Percentiles rank a stretch among this genome's conserved stretches.
Evolutionary conservation across 129 eudicot species (phyloP).

Genomic region (Centaurea solstitialis): DNA sequence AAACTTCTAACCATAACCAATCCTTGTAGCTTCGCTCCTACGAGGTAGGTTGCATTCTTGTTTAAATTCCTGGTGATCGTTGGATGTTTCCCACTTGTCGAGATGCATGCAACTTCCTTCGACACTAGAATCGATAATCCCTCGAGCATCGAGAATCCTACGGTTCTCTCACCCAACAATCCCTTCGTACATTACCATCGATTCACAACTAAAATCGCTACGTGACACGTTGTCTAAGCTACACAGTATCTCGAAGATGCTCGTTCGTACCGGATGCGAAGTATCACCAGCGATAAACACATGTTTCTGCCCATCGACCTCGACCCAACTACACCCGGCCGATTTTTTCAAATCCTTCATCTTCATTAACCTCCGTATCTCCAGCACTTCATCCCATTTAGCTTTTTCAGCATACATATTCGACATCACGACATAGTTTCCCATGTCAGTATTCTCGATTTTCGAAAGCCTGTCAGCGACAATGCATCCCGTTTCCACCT

Average conservation of each 20-base stretch:
- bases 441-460: conserved; percentile 52
- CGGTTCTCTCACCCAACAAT: not conserved
- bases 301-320: conserved; percentile 58
- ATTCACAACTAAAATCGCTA: conserved; percentile 32
- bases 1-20: too few relatives aligned
- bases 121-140: not conserved
- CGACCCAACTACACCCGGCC: conserved; percentile 93
- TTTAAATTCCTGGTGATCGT: not conserved
- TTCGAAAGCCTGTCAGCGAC: conserved; percentile 59
- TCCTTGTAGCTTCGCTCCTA: too few relatives aligned
- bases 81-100: not conserved
- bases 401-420: conserved; percentile 81
- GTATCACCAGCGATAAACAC: conserved; percentile 71
- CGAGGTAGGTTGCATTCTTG: too few relatives aligned
- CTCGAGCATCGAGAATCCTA: not conserved
- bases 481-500: conserved; percentile 59
- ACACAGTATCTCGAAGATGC: conserved; percentile 41
- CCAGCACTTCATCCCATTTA: conserved; percentile 83
- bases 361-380: conserved; percentile 72
- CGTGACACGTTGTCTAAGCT: conserved; percentile 56
- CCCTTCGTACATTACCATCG: not conserved
- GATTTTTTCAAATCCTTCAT: conserved; percentile 65
- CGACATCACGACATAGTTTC: conserved; percentile 77
- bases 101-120: not conserved
- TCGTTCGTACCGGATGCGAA: conserved; percentile 55